Evolutionary conservation across 2,329 filamentous ascomycete genomes (phyloP).

Genomic region (Trichophyton verrucosum): DNA sequence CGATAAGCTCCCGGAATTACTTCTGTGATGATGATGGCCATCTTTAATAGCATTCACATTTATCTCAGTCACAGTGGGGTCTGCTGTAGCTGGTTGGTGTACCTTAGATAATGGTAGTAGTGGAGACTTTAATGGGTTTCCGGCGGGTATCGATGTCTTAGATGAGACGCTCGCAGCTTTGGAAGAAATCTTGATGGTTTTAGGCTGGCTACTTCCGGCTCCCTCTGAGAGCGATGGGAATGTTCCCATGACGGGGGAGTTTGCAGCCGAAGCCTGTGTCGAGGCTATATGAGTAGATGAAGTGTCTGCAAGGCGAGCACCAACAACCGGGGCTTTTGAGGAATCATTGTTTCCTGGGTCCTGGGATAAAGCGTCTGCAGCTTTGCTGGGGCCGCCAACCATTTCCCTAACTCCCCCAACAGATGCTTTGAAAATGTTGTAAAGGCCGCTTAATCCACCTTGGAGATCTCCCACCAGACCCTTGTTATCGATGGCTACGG

Average conservation of each 20-base stretch:
- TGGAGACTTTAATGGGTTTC: slow-evolving; percentile 28
- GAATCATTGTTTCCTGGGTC: slow-evolving; percentile 14
- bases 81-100: slow-evolving; percentile 28
- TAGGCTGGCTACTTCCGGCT: slow-evolving; percentile 16
- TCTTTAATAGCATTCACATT: slow-evolving; percentile 29
- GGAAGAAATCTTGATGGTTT: slow-evolving; percentile 29
- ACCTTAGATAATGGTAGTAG: slow-evolving; percentile 26
- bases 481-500: slow-evolving; percentile 52
- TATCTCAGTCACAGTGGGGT: slow-evolving; percentile 35
- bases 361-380: slow-evolving; percentile 19
- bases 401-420: slow-evolving; percentile 58
- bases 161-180: slow-evolving; percentile 33
- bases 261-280: slow-evolving; percentile 26
- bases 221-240: slow-evolving; percentile 23
- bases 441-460: slow-evolving; percentile 77
- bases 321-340: slow-evolving; percentile 14
- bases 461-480: slow-evolving; percentile 62
- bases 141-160: slow-evolving; percentile 29
- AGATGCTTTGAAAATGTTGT: slow-evolving; percentile 70
- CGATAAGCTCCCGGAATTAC: slow-evolving; percentile 22
- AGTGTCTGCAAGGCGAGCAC: slow-evolving; percentile 12
- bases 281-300: slow-evolving; percentile 20
- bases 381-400: slow-evolving; percentile 25
- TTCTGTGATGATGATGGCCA: slow-evolving; percentile 19
- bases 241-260: slow-evolving; percentile 24